Base-by-base conservation (phyloP, 176 grass and related monocot genomes). In the Eleusine coracana region DNA sequence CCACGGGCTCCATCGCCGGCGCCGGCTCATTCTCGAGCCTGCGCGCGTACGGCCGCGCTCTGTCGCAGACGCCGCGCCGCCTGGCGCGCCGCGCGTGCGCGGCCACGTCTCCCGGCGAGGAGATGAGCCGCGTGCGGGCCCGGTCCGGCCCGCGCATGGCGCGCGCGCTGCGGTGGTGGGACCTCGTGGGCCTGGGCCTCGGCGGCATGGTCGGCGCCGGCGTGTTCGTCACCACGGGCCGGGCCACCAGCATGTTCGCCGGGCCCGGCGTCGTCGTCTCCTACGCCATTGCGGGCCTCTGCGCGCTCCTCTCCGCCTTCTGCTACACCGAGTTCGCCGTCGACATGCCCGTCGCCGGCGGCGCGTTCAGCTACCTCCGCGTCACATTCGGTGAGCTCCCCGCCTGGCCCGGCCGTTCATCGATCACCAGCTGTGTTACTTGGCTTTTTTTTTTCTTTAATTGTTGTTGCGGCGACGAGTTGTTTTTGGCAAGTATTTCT, bases 251-350 rank as follows among this genome's bases (percentile, higher is more conserved):
- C 7, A 81, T 77, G 0, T 41, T 81, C 81, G 81, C 82, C 4
- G 85, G 89, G 0, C 85, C 89, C 0, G 85, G 54, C 48, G 85
- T 88, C 71, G 71, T 85, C 1, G 85, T 79, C 1, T 91, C 89
- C 66, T 99, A 96, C 86, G 96, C 96, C 96, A 90, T 99, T 89
- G 96, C 96, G 0, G 96, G 96, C 0, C 74, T 99, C 41, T 96
- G 93, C 68, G 96, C 96, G 37, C 72, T 99, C 5, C 96, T 96
- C 28, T 96, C 96, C 10, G 91, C 96, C 44, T 99, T 99, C 82
- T 99, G 96, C 77, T 99, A 99, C 82, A 99, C 96, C 4, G 96
- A 99, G 73, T 99, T 99, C 81, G 91, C 93, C 6, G 96, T 99
- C 56, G 91, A 94, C 91, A 87, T 99, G 93, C 93, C 93, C 44